phyloP scores from a whole-genome alignment of 306 rosid species.

The Rosa chinensis region DNA sequence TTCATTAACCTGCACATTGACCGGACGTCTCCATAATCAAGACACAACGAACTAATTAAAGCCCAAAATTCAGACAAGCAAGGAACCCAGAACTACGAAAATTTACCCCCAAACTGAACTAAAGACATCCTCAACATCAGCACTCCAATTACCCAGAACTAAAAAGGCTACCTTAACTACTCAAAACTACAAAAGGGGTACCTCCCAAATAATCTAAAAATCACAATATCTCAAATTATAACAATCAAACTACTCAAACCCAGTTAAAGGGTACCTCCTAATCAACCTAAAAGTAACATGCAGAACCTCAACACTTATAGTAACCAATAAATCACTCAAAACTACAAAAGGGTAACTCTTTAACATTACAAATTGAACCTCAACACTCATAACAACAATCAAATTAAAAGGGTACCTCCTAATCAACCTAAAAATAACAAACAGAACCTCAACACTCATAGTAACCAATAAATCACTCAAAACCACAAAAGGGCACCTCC shows the following conservation, averaged over 20 bases:
- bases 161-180: not conserved
- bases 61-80: constrained; percentile 12
- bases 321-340: constrained; percentile 8
- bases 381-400: constrained; percentile 8
- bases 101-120: constrained; percentile 53
- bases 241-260: not conserved
- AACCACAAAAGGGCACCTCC: not conserved
- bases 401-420: constrained; percentile 3
- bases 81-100: constrained; percentile 9
- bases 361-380: not conserved
- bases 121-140: not conserved
- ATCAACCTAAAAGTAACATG: not conserved
- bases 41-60: not conserved
- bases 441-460: not conserved
- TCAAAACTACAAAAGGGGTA: not conserved
- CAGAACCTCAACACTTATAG: constrained; percentile 34
- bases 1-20: constrained; percentile 10
- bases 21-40: not conserved
- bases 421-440: not conserved
- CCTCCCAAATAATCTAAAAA: not conserved
- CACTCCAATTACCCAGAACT: constrained; percentile 28
- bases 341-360: constrained; percentile 21
- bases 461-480: not conserved
- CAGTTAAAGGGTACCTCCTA: constrained; percentile 1
- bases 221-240: constrained; percentile 17